Evolutionary conservation across 2,329 filamentous ascomycete genomes (phyloP).

Genomic region (Neofusicoccum laricinum): DNA sequence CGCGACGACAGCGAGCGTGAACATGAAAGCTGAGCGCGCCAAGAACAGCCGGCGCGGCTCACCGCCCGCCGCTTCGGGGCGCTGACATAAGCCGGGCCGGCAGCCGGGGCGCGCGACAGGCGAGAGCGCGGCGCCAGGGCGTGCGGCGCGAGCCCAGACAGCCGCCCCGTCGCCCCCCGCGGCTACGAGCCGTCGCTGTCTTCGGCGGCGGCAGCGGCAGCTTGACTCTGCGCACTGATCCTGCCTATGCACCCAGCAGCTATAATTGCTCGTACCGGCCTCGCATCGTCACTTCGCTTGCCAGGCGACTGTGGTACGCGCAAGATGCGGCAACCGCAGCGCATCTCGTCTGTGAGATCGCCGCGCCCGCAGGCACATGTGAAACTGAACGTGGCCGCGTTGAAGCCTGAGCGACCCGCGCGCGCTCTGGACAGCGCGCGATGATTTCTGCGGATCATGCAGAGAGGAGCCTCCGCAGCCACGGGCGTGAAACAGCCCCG

Average conservation of each 20-base stretch:
- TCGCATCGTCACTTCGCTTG: slow-evolving; percentile 4
- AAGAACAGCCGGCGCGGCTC: neutral
- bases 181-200: neutral
- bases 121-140: neutral
- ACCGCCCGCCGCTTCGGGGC: neutral
- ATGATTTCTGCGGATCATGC: slow-evolving; percentile 16
- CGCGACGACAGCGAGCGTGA: neutral
- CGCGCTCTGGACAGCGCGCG: neutral
- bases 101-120: too few relatives aligned
- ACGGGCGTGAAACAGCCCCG: slow-evolving; percentile 16
- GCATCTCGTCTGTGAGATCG: slow-evolving; percentile 9
- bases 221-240: too few relatives aligned
- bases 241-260: neutral
- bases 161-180: neutral
- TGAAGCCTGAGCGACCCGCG: slow-evolving; percentile 12
- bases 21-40: slow-evolving; percentile 8
- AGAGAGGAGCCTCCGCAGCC: slow-evolving; percentile 15
- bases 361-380: slow-evolving; percentile 1
- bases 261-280: neutral
- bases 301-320: neutral
- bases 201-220: too few relatives aligned
- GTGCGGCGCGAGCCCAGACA: too few relatives aligned
- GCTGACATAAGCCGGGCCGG: neutral
- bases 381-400: slow-evolving; percentile 14
- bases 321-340: slow-evolving; percentile 1